Evolutionary conservation across 2,329 filamentous ascomycete genomes (phyloP).

Genomic region (Apiospora saccharicola): DNA sequence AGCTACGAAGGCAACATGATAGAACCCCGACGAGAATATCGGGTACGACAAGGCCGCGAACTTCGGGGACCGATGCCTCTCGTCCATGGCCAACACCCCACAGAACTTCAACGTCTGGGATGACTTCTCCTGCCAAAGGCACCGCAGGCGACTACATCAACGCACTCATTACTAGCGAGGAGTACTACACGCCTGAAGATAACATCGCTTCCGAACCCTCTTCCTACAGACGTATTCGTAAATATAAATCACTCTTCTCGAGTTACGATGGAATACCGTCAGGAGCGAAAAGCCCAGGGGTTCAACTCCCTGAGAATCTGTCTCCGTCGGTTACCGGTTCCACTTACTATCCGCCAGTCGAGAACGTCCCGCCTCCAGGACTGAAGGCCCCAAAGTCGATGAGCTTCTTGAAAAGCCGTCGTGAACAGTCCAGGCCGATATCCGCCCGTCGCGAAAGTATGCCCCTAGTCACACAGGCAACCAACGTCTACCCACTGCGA

Average conservation of each 20-base stretch:
- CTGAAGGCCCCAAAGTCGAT: slow-evolving; percentile 62
- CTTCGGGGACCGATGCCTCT: slow-evolving; percentile 23
- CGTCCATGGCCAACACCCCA: slow-evolving; percentile 25
- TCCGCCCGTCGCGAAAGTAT: slow-evolving; percentile 23
- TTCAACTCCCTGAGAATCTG: not conserved
- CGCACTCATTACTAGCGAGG: slow-evolving; percentile 47
- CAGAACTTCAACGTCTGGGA: slow-evolving; percentile 36
- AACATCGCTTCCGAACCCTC: slow-evolving; percentile 55
- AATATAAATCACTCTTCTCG: slow-evolving; percentile 62
- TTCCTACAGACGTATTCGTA: slow-evolving; percentile 59
- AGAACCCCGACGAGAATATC: slow-evolving; percentile 23
- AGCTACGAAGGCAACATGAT: not conserved
- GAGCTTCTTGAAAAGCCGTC: slow-evolving; percentile 55
- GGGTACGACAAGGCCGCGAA: slow-evolving; percentile 22
- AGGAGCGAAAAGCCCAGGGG: slow-evolving; percentile 12
- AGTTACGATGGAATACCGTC: slow-evolving; percentile 35
- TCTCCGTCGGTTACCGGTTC: not conserved
- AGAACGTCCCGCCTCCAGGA: slow-evolving; percentile 39
- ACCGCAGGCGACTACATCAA: slow-evolving; percentile 47
- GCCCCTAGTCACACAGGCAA: slow-evolving; percentile 24
- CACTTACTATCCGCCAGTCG: slow-evolving; percentile 31
- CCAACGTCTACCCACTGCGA: slow-evolving; percentile 35
- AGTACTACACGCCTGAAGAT: slow-evolving; percentile 57
- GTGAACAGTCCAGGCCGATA: slow-evolving; percentile 29
- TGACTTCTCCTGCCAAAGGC: slow-evolving; percentile 40